A percentile compares a stretch with the other conserved stretches of the same genome.
These are phyloP conservation scores for Ogataea salicorniae DNA, from an alignment of 805 yeast species.

Conservation along the genomic window DNA sequence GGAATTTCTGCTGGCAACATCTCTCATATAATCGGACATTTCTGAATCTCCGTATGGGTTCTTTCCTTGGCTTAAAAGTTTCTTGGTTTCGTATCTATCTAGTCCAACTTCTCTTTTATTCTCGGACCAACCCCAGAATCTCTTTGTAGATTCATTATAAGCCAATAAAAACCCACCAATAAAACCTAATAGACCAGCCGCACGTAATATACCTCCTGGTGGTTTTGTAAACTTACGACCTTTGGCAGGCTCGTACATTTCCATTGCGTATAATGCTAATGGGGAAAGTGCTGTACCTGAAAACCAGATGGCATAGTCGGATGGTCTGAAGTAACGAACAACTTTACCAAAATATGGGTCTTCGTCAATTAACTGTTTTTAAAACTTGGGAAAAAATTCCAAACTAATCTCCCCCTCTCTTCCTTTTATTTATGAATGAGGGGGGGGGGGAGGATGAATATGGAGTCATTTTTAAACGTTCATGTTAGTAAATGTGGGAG, in stretches of 20 bases:
- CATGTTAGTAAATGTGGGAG: constrained; percentile 10
- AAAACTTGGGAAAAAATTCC: too few relatives aligned
- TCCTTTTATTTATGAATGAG: neutral
- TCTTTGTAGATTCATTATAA: constrained; percentile 58
- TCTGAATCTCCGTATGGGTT: constrained; percentile 62
- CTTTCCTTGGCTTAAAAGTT: constrained; percentile 55
- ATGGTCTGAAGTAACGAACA: constrained; percentile 62
- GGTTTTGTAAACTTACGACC: constrained; percentile 45
- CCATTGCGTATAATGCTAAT: constrained; percentile 37
- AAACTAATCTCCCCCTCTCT: too few relatives aligned
- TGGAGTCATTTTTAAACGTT: too few relatives aligned
- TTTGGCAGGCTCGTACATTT: constrained; percentile 42
- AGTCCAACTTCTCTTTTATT: constrained; percentile 62
- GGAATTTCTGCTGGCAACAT: constrained; percentile 71
- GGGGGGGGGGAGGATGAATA: neutral
- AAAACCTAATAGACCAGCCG: constrained; percentile 57
- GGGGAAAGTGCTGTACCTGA: constrained; percentile 48
- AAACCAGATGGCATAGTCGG: constrained; percentile 55
- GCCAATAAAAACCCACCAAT: constrained; percentile 72
- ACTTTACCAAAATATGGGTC: constrained; percentile 77
- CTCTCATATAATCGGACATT: constrained; percentile 65
- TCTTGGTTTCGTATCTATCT: constrained; percentile 72
- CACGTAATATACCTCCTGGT: constrained; percentile 52
- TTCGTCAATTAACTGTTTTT: constrained; percentile 50
- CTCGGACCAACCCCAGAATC: constrained; percentile 78